Percentiles rank a stretch among this genome's conserved stretches.
Conservation (phyloP, 805 yeast genomes). For the Cyberlindnera mississippiensis region DNA sequence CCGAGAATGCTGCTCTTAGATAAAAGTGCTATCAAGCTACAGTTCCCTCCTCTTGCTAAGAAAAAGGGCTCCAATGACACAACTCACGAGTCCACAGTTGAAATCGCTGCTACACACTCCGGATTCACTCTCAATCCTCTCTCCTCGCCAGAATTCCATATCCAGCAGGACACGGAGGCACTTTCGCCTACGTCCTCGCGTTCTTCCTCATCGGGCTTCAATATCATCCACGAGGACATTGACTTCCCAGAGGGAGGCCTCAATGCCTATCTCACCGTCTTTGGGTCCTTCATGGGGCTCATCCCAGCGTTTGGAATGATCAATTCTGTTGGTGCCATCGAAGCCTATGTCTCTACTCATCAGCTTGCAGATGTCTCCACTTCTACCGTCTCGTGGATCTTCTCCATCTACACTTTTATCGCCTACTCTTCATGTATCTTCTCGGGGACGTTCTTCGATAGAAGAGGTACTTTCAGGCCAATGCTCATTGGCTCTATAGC, state of each 20-base stretch:
- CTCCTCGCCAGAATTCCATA: neutral
- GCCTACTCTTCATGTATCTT: constrained; percentile 33
- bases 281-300: constrained; percentile 54
- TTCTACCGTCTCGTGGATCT: constrained; percentile 55
- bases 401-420: constrained; percentile 32
- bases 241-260: constrained; percentile 54
- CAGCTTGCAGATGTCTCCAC: constrained; percentile 43
- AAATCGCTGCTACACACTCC: constrained; percentile 7
- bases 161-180: constrained; percentile 1
- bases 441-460: constrained; percentile 44
- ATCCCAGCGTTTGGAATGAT: constrained; percentile 51
- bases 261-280: constrained; percentile 47
- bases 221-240: constrained; percentile 13
- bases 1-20: constrained; percentile 3
- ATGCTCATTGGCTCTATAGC: constrained; percentile 36
- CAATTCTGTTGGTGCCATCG: constrained; percentile 58
- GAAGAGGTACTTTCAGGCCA: constrained; percentile 38
- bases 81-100: constrained; percentile 6
- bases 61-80: constrained; percentile 4
- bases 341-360: constrained; percentile 50
- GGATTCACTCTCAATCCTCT: constrained; percentile 9
- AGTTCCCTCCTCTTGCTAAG: constrained; percentile 5
- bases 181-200: neutral
- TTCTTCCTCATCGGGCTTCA: constrained; percentile 7
- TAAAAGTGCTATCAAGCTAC: constrained; percentile 6